A percentile compares a stretch with the other conserved stretches of the same genome.
phyloP scores from a whole-genome alignment of 257 asterid species.

The Haberlea rhodopensis region DNA sequence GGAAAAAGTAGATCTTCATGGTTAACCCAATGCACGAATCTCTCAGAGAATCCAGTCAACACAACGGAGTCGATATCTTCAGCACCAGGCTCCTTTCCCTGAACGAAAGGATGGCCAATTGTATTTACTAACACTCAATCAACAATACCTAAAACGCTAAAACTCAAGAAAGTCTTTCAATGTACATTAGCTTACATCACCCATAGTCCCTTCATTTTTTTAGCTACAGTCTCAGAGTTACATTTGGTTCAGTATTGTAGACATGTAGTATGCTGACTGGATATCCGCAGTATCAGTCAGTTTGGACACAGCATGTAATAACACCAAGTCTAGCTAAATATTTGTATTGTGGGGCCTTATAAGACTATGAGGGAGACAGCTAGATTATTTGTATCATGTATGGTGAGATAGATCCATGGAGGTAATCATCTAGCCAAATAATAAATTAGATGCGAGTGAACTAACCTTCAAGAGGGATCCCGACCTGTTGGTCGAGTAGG shows the following conservation, averaged over 20 bases:
- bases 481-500: constrained; percentile 38
- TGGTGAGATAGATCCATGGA: not conserved
- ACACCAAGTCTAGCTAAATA: not conserved
- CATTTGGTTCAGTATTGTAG: not conserved
- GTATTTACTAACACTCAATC: not conserved
- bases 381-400: not conserved
- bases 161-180: not conserved
- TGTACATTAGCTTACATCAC: not conserved
- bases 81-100: constrained; percentile 48
- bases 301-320: not conserved
- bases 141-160: not conserved
- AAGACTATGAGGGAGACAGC: not conserved
- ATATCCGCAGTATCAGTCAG: no score
- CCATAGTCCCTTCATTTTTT: not conserved
- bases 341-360: no score
- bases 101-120: not conserved
- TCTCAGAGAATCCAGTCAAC: constrained; percentile 47
- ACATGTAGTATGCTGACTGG: no score
- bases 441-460: constrained; percentile 20
- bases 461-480: constrained; percentile 61
- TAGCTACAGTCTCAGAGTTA: not conserved
- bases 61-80: constrained; percentile 33
- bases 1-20: constrained; percentile 51
- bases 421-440: not conserved
- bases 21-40: constrained; percentile 69